These are phyloP conservation scores for Penstemon barbatus DNA, from an alignment of 257 asterid genomes.

Conservation along the genomic window DNA sequence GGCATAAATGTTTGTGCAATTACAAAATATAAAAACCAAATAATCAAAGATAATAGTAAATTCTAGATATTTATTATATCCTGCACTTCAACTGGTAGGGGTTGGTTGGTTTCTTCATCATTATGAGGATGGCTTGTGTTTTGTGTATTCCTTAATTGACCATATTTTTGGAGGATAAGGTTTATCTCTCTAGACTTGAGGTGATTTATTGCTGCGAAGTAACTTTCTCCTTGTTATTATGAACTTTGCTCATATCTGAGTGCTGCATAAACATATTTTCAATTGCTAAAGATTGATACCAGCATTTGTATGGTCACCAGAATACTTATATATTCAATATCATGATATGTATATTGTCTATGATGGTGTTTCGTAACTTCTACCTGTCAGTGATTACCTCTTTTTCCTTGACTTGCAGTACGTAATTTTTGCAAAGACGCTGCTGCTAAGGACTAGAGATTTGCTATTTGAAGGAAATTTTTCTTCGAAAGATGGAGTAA, in stretches of 20 bases:
- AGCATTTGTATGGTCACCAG: background rate
- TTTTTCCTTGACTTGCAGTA: constrained; percentile 45
- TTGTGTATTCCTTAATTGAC: background rate
- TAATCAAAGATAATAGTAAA: background rate
- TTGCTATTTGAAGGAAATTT: constrained; percentile 50
- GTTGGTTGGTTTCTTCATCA: constrained; percentile 1
- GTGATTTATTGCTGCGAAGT: background rate
- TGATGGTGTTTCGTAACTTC: background rate
- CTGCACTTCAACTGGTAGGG: background rate
- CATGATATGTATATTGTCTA: background rate
- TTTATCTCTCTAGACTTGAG: background rate
- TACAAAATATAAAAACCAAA: background rate
- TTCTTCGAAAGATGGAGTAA: constrained; percentile 45
- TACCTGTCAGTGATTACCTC: no score
- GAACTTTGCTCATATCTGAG: background rate
- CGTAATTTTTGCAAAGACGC: constrained; percentile 70
- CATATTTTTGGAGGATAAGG: background rate
- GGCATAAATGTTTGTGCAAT: background rate
- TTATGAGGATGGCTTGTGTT: constrained; percentile 7
- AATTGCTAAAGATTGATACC: background rate
- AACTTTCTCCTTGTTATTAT: background rate
- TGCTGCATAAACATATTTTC: background rate
- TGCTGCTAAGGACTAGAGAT: constrained; percentile 70
- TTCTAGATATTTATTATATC: background rate
- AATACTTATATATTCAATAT: background rate